Conservation (phyloP, 2,329 filamentous ascomycete species). For the Beauveria sp. region DNA sequence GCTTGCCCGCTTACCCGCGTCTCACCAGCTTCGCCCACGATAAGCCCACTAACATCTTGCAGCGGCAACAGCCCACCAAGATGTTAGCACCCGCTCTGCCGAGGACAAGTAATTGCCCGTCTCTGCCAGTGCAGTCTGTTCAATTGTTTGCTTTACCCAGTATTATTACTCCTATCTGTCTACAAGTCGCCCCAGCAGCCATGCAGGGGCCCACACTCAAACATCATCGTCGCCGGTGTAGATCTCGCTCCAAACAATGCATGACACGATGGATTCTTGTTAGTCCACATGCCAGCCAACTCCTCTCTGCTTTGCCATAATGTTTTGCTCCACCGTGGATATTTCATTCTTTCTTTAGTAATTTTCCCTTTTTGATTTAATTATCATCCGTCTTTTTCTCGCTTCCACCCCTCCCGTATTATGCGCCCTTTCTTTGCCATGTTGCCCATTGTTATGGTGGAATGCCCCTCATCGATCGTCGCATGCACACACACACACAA, state of each 20-base stretch:
- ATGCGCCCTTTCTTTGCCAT: not conserved
- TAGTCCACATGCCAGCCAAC: constrained; percentile 1
- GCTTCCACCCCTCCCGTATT: not conserved
- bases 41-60: not conserved
- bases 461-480: not conserved
- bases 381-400: not conserved
- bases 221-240: not conserved
- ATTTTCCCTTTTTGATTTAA: not conserved
- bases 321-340: not conserved
- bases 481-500: not conserved
- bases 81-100: not conserved
- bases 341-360: not conserved
- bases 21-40: too few species aligned
- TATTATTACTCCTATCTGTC: not conserved
- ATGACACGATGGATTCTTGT: not conserved
- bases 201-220: constrained; percentile 17
- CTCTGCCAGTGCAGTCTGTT: too few species aligned
- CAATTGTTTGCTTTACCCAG: too few species aligned
- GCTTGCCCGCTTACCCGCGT: not conserved
- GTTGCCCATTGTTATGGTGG: not conserved
- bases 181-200: constrained; percentile 25
- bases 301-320: not conserved
- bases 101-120: too few species aligned
- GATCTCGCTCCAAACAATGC: constrained; percentile 8
- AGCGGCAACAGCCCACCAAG: not conserved